Percentiles rank a stretch among this genome's conserved stretches.
Conservation (phyloP, 805 yeast genomes). For the Huiozyma sinensis region DNA sequence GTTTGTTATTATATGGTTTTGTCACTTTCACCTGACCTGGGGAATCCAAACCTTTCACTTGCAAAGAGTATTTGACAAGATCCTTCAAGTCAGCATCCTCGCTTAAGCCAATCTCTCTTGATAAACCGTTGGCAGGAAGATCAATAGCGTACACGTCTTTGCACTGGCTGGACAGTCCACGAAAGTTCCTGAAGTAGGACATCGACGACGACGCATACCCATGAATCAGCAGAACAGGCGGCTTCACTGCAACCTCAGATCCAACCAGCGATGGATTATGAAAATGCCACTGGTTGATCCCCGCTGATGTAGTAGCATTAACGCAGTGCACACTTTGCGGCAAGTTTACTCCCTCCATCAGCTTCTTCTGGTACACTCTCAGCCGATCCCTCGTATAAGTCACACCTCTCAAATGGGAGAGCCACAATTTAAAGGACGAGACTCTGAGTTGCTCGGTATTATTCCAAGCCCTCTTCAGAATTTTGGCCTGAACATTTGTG, state of each 20-base stretch:
- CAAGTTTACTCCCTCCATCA: conserved; percentile 9
- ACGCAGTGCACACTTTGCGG: conserved; percentile 2
- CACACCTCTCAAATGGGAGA: conserved; percentile 3
- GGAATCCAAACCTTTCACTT: background rate
- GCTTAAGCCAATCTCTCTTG: conserved; percentile 17
- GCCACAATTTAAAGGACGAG: conserved; percentile 5
- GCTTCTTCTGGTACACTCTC: conserved; percentile 12
- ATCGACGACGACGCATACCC: conserved; percentile 92
- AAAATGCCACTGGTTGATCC: conserved; percentile 26
- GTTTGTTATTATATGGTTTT: background rate
- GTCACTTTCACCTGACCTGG: background rate
- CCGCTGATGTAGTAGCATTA: conserved; percentile 13
- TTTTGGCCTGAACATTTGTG: background rate
- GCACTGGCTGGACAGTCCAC: conserved; percentile 34
- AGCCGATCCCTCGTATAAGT: conserved; percentile 2
- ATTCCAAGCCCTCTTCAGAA: conserved; percentile 1
- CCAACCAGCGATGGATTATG: conserved; percentile 9
- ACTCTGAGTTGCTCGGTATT: background rate
- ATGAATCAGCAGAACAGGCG: conserved; percentile 53
- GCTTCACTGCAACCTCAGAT: conserved; percentile 7
- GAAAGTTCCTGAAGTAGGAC: conserved; percentile 63
- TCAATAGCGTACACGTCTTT: conserved; percentile 60
- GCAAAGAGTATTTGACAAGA: background rate
- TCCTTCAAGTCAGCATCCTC: background rate
- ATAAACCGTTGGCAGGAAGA: conserved; percentile 60